Evolutionary conservation across 2,329 filamentous ascomycete species (phyloP).

Genomic region (Acrodontium crateriforme): DNA sequence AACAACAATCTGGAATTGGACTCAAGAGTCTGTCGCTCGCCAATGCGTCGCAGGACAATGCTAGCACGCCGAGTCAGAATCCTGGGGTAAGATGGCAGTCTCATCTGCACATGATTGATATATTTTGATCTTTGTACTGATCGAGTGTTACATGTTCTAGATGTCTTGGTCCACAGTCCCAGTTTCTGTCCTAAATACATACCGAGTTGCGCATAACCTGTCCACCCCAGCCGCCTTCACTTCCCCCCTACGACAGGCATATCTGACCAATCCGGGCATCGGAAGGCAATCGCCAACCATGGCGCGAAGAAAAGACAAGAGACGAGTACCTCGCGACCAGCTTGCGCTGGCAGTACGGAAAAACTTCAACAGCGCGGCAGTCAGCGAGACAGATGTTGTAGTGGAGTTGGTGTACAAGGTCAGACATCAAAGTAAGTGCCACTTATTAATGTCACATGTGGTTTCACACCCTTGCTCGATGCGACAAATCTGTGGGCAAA

Average conservation of each 20-base stretch:
- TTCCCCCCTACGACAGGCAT: constrained; percentile 34
- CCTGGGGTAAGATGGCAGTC: constrained; percentile 7
- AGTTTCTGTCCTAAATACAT: constrained; percentile 54
- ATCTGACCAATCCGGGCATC: constrained; percentile 39
- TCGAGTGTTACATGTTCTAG: too few relatives aligned
- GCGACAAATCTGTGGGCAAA: too few relatives aligned
- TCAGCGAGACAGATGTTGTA: constrained; percentile 72
- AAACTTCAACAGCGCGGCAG: constrained; percentile 68
- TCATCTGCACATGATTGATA: background rate
- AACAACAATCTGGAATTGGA: constrained; percentile 12
- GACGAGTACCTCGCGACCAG: constrained; percentile 57
- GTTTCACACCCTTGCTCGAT: too few relatives aligned
- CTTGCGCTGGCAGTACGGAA: constrained; percentile 61
- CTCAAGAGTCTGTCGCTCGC: constrained; percentile 16
- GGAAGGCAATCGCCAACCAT: constrained; percentile 64
- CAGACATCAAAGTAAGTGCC: constrained; percentile 43
- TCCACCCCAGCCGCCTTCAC: constrained; percentile 57
- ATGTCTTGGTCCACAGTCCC: constrained; percentile 57
- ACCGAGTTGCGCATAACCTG: constrained; percentile 60
- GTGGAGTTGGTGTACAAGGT: constrained; percentile 66
- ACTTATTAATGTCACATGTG: too few relatives aligned
- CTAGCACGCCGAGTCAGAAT: constrained; percentile 4
- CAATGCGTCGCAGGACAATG: constrained; percentile 10
- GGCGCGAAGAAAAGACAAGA: constrained; percentile 48
- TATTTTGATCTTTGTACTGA: background rate